These are phyloP conservation scores for Solanum hybrid DNA, from an alignment of 305 asterid species.

Conservation along the genomic window DNA sequence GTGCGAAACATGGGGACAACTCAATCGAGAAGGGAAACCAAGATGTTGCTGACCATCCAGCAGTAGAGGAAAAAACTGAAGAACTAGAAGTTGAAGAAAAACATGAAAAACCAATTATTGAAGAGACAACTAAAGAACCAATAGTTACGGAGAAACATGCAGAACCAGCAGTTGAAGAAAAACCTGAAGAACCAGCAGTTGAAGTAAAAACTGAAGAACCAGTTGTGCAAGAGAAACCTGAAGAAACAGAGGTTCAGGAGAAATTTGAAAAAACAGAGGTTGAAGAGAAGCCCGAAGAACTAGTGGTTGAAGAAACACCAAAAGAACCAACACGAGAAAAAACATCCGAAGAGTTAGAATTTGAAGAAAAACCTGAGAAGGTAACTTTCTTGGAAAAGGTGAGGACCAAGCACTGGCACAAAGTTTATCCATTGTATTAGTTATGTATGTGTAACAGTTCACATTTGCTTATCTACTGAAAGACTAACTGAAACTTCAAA, in stretches of 20 bases:
- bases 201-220: neutral
- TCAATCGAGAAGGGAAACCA: slow-evolving; percentile 5
- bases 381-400: neutral
- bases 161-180: neutral
- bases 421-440: neutral
- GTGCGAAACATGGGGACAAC: slow-evolving; percentile 1
- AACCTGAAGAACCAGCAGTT: neutral
- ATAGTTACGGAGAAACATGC: neutral
- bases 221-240: neutral
- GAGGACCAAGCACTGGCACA: neutral
- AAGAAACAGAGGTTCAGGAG: neutral
- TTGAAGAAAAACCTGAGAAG: neutral
- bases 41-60: neutral
- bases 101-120: neutral
- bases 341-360: neutral
- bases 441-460: neutral
- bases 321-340: neutral
- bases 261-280: neutral
- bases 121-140: neutral
- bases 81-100: neutral
- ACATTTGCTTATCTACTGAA: neutral
- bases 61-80: neutral
- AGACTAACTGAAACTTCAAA: neutral
- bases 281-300: neutral
- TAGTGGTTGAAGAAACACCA: neutral